Base-by-base conservation (phyloP, 78 protist genomes). In the Cavenderia fasciculata region DNA sequence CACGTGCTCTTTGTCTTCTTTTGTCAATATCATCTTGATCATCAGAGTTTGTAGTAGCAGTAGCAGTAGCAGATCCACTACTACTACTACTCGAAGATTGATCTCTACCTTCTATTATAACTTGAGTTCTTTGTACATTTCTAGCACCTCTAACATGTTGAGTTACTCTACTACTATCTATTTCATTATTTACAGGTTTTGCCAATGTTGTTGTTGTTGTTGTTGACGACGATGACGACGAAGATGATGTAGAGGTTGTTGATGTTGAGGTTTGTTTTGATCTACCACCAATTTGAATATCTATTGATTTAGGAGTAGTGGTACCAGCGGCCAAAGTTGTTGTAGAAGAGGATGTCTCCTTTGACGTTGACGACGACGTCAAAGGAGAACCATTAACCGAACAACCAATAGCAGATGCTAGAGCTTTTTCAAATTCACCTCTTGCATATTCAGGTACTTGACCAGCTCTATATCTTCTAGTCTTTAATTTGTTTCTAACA, bases 1-100 rank as follows among this genome's bases (percentile, higher is more conserved):
- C 77, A 74, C 84, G 72, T 43, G 85, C 85, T 47, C 85, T 86
- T 43, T 23, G 56, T 62, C 93, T 86, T 86, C 93, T 71, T 63
- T 57, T 41, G 46, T 49, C 76, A 18, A 61, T 7, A 46, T 74
- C 82, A 21, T 72, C 85, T 0, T 86, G 75, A 27, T 73, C 74
- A 4, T 62, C 85, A 0, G 16, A 57, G 6, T 33, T 63, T 0
- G 21, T 43, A 8, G 51, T 14, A 18, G n/a, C n/a, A 29, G 12
- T 47, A 29, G 34, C 6, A 10, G 12, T 33, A 12, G 4, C 6
- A 12, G 8, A 29, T 57, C 27, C n/a, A n/a, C n/a, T n/a, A n/a
- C n/a, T n/a, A n/a, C n/a, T n/a, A n/a, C n/a, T n/a, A n/a, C n/a
- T n/a, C n/a, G n/a, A n/a, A n/a, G n/a, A n/a, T n/a, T n/a, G n/a